Percentiles rank a stretch among this genome's conserved stretches.
Conservation (phyloP, 495 filamentous ascomycete species). For the Xylaria castorea region DNA sequence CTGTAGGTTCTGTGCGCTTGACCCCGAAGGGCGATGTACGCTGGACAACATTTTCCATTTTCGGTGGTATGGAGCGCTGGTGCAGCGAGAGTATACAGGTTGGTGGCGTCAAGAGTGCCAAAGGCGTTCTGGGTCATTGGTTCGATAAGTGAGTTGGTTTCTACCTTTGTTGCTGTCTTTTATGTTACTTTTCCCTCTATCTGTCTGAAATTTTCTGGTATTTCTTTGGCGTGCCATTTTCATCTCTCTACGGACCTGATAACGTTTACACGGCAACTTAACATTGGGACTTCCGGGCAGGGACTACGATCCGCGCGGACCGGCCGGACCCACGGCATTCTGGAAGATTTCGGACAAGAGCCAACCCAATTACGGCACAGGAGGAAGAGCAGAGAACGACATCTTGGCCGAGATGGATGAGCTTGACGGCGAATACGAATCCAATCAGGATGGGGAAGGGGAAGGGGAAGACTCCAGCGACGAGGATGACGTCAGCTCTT, state of each 20-base stretch:
- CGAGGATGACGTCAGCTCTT: neutral
- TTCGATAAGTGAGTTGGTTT: conserved; percentile 63
- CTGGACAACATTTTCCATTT: conserved; percentile 70
- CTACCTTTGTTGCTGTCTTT: neutral
- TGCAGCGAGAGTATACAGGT: conserved; percentile 70
- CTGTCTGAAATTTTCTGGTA: neutral
- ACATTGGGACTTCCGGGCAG: conserved; percentile 45
- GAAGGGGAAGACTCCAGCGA: conserved; percentile 6
- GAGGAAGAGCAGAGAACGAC: neutral
- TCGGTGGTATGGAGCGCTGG: conserved; percentile 67
- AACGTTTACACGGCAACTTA: conserved; percentile 12
- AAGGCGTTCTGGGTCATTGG: conserved; percentile 70
- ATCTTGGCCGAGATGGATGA: neutral
- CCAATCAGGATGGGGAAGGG: neutral
- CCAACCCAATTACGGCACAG: neutral
- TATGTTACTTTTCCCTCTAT: neutral
- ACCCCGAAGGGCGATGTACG: conserved; percentile 69
- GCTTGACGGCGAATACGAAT: conserved; percentile 9
- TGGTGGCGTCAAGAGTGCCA: conserved; percentile 61
- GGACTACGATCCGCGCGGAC: conserved; percentile 64
- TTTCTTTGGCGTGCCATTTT: neutral
- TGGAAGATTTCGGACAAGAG: conserved; percentile 66
- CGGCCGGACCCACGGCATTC: conserved; percentile 69
- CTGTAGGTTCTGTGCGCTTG: conserved; percentile 57
- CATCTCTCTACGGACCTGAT: neutral